These are phyloP conservation scores for Nicotiana attenuata DNA, from an alignment of 257 asterid species.

Conservation along the genomic window DNA sequence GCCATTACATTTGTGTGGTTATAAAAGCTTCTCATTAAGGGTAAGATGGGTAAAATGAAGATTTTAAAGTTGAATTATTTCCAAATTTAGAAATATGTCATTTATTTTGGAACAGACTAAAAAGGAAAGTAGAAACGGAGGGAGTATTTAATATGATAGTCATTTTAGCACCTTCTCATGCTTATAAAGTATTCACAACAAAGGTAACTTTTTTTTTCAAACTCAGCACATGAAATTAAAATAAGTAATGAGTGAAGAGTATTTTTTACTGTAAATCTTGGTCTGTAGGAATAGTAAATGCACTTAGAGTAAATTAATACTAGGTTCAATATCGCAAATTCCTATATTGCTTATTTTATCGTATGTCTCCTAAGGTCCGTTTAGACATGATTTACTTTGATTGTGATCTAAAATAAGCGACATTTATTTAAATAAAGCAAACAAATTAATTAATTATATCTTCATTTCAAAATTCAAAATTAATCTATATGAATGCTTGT, in stretches of 20 bases:
- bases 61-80: too few species aligned
- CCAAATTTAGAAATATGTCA: too few species aligned
- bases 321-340: background rate
- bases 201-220: background rate
- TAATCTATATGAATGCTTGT: background rate
- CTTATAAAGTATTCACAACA: background rate
- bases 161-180: background rate
- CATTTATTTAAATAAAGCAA: too few species aligned
- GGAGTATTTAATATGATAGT: background rate
- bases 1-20: too few species aligned
- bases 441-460: too few species aligned
- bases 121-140: background rate
- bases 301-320: background rate
- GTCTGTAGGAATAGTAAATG: background rate
- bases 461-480: too few species aligned
- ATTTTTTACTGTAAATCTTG: background rate
- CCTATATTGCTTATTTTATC: background rate
- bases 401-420: too few species aligned
- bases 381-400: too few species aligned
- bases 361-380: too few species aligned
- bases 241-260: background rate
- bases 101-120: too few species aligned
- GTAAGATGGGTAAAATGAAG: too few species aligned
- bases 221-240: background rate
- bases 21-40: too few species aligned